Conservation (phyloP, 306 rosid genomes). For the Oemleria cerasiformis region DNA sequence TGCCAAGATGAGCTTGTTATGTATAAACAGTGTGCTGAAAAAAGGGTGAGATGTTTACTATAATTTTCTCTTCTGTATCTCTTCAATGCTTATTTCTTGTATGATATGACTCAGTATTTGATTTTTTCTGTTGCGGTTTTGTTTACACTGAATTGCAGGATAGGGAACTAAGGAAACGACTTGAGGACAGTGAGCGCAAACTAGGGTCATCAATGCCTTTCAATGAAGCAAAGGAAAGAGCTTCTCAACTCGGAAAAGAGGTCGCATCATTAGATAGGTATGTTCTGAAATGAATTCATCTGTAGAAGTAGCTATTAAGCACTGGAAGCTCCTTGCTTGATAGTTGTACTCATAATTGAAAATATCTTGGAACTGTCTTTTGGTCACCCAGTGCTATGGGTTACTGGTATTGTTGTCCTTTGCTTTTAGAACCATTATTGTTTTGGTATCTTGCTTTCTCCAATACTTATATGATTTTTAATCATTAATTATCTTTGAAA, state of each 20-base stretch:
- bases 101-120: slow-evolving; percentile 5
- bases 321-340: background rate
- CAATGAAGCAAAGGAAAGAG: slow-evolving; percentile 75
- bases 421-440: background rate
- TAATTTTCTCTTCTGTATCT: slow-evolving; percentile 8
- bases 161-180: slow-evolving; percentile 67
- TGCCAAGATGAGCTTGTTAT: slow-evolving; percentile 91
- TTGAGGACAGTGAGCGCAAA: slow-evolving; percentile 78
- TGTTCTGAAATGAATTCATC: slow-evolving; percentile 15
- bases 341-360: background rate
- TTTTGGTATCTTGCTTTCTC: background rate
- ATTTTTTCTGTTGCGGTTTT: slow-evolving; percentile 3
- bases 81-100: slow-evolving; percentile 15
- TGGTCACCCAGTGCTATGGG: background rate
- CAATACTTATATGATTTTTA: background rate
- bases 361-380: background rate
- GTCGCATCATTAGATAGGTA: slow-evolving; percentile 82
- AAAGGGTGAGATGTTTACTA: slow-evolving; percentile 57
- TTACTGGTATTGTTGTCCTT: background rate
- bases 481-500: slow-evolving; percentile 1
- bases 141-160: slow-evolving; percentile 45
- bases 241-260: slow-evolving; percentile 76
- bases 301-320: background rate
- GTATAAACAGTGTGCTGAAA: slow-evolving; percentile 73
- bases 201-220: slow-evolving; percentile 90